Evolutionary conservation across 208 protist species (phyloP).

Genomic region (Histomonas meleagridis): DNA sequence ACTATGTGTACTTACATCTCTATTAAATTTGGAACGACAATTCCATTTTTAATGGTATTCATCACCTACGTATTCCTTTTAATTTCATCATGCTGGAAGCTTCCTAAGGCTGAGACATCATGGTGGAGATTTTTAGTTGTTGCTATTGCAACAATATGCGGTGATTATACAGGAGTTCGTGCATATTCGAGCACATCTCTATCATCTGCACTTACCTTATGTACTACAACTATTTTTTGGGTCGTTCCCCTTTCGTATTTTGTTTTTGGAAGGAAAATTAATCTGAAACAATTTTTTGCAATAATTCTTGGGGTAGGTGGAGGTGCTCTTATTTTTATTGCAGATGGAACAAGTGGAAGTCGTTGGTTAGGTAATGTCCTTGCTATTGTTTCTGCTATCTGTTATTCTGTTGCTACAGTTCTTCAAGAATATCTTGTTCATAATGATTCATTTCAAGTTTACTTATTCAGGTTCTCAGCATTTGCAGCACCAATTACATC

Average conservation of each 20-base stretch:
- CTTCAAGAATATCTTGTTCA: not conserved
- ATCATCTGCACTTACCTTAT: not conserved
- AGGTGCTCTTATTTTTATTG: not conserved
- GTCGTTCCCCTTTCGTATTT: not conserved
- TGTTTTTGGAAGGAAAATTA: not conserved
- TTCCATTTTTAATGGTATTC: not conserved
- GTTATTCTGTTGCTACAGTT: not conserved
- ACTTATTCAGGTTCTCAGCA: not conserved
- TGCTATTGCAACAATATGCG: not conserved
- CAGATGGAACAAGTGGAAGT: not conserved
- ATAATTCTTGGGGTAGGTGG: not conserved
- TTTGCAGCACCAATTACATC: not conserved
- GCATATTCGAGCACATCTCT: not conserved
- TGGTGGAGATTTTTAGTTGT: not conserved
- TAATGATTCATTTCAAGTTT: not conserved
- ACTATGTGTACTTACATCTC: not conserved
- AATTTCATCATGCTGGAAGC: no score
- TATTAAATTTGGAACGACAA: not conserved
- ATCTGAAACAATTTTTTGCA: not conserved
- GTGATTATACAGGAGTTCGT: not conserved
- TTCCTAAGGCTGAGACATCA: not conserved
- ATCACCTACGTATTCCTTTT: not conserved
- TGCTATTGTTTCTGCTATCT: not conserved
- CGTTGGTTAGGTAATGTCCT: conserved; percentile 16
- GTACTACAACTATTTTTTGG: conserved; percentile 8